Base-by-base conservation (phyloP, 257 asterid genomes). In the Solanum neorickii region DNA sequence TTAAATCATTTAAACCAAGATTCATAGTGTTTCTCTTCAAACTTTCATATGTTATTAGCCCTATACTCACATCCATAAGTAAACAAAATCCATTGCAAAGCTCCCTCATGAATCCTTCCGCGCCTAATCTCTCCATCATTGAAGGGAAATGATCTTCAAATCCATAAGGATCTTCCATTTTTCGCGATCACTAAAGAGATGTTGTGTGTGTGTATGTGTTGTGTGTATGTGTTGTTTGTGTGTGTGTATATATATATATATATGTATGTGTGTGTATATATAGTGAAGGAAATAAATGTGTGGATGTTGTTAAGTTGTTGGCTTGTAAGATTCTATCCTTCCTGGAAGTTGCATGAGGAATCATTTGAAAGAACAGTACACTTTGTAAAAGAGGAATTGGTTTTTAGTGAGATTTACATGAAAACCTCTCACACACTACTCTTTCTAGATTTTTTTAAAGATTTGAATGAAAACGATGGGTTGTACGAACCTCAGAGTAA, bases 21-120 rank as follows among this genome's bases (percentile, higher is more conserved):
- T 89, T 13, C 13, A 87, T 66, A 0, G 90, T 86, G 87, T 87
- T 91, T 84, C 88, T 91, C 87, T 88, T 91, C 86, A 91, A 89
- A 88, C 92, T 91, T 68, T 91, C 92, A 33, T 87, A 91, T 2
- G 92, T 91, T 33, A 91, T 89, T 47, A 91, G 86, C 25, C 91
- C 91, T 70, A 85, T 83, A n/a, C 62, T 85, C 5, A 89, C 91
- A 60, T 91, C 92, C 92, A 91, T 91, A 56, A 91, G 25, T 66
- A 91, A 20, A 72, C 68, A 89, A 69, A 91, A 89, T 35, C 91
- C 92, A 65, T 56, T 91, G 35, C 91, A 89, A 56, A 91, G 89
- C 87, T 91, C 92, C 52, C 91, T 84, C 83, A 91, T 91, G 41
- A 91, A 89, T 6, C 90, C 91, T 9, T 91, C 91, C 3, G 82